Evolutionary conservation across 225 moss, liverwort and hornwort genomes (phyloP).

Genomic region (Climacium dendroides): DNA sequence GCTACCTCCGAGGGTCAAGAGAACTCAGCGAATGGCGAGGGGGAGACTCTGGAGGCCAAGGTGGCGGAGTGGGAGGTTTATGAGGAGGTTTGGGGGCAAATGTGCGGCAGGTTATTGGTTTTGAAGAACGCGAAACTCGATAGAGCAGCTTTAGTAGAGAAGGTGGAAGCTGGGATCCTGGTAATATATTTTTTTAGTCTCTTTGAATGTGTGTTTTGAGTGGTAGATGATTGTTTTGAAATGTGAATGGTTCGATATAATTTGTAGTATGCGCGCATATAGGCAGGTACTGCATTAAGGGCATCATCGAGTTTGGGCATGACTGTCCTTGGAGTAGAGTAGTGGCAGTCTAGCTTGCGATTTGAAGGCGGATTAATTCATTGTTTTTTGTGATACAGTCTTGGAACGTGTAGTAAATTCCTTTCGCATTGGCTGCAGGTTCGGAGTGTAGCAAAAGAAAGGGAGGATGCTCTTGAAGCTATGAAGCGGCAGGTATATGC

Average conservation of each 20-base stretch:
- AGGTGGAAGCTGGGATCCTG: conserved; percentile 36
- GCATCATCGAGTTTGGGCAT: not conserved
- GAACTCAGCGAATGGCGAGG: conserved; percentile 21
- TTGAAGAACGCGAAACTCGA: conserved; percentile 34
- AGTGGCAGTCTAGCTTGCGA: not conserved
- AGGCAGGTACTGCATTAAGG: not conserved
- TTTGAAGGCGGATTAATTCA: not conserved
- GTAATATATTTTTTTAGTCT: not conserved
- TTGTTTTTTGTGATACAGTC: not conserved
- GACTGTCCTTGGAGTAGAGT: not conserved
- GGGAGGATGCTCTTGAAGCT: conserved; percentile 67
- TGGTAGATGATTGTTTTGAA: not conserved
- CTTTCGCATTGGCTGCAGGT: conserved; percentile 1
- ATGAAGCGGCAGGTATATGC: conserved; percentile 50
- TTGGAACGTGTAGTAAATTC: not conserved
- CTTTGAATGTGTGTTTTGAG: not conserved
- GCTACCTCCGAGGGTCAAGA: conserved; percentile 21
- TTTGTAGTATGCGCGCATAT: not conserved
- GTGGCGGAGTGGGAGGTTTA: conserved; percentile 83
- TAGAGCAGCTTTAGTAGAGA: conserved; percentile 32
- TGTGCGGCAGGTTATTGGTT: conserved; percentile 49
- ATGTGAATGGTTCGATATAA: not conserved
- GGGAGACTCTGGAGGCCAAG: conserved; percentile 26
- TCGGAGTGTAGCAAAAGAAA: conserved; percentile 29
- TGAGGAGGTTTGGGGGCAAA: conserved; percentile 57